Evolutionary conservation across 345 rosid species (phyloP).

Genomic region (Gossypium rotundifolium): DNA sequence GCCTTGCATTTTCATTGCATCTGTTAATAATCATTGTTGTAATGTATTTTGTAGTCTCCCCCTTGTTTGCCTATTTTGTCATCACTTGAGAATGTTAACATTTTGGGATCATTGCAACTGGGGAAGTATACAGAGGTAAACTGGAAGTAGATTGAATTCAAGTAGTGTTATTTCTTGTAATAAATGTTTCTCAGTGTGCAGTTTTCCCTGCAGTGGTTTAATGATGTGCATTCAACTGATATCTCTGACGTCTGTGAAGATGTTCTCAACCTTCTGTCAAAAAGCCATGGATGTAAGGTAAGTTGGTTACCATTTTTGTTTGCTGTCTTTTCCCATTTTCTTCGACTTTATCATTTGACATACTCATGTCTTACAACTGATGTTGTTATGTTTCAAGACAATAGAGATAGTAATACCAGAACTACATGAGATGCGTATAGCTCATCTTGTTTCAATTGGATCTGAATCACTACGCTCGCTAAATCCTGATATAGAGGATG

Average conservation of each 20-base stretch:
- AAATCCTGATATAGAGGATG: conserved; percentile 57
- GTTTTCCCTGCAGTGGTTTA: conserved; percentile 65
- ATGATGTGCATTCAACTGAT: conserved; percentile 70
- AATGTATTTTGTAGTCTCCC: conserved; percentile 40
- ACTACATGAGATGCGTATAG: conserved; percentile 70
- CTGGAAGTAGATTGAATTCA: conserved; percentile 9
- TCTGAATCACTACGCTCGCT: conserved; percentile 34
- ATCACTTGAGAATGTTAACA: conserved; percentile 32
- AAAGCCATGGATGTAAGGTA: conserved; percentile 71
- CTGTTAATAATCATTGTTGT: background rate
- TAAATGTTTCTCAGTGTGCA: background rate
- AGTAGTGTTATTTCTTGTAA: background rate
- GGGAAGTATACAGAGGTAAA: conserved; percentile 70
- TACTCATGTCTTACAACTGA: background rate
- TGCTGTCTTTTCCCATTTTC: background rate
- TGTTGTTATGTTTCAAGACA: conserved; percentile 32
- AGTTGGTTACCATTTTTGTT: conserved; percentile 17
- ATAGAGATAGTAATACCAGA: conserved; percentile 81
- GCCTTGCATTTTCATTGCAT: background rate
- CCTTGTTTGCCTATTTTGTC: conserved; percentile 69
- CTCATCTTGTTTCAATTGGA: conserved; percentile 77
- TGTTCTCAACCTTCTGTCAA: conserved; percentile 48
- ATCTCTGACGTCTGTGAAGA: conserved; percentile 75
- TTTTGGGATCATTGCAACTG: conserved; percentile 54
- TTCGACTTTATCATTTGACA: background rate